Percentiles rank a stretch among this genome's conserved stretches.
Conservation (phyloP, 306 rosid species). For the Citrullus colocynthis region DNA sequence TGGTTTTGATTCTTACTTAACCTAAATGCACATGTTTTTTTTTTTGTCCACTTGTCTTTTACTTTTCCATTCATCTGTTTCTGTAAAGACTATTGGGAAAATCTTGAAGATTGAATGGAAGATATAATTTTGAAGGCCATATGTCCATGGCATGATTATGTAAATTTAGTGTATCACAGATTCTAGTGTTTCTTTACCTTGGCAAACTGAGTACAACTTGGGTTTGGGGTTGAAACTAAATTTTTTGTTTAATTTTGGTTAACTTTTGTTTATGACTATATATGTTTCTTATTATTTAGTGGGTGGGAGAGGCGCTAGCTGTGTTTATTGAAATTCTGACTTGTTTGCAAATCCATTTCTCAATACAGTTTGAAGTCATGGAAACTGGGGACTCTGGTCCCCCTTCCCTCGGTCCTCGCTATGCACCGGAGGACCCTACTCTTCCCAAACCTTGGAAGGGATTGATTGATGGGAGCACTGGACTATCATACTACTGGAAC, state of each 20-base stretch:
- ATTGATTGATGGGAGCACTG: conserved; percentile 82
- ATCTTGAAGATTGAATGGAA: background rate
- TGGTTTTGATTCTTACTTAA: background rate
- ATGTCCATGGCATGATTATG: background rate
- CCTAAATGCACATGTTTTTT: background rate
- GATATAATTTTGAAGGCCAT: background rate
- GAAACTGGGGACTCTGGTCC: conserved; percentile 59
- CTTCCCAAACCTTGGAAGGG: conserved; percentile 95
- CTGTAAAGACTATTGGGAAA: background rate
- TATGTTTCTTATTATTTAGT: background rate
- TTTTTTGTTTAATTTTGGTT: background rate
- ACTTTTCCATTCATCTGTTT: background rate
- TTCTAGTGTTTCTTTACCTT: background rate
- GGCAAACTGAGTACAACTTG: background rate
- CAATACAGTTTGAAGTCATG: conserved; percentile 18
- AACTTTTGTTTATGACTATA: background rate
- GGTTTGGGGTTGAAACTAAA: background rate
- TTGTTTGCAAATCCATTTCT: background rate
- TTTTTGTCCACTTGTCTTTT: background rate
- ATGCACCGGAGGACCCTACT: conserved; percentile 91
- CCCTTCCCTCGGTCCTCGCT: conserved; percentile 60
- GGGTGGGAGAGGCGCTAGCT: background rate
- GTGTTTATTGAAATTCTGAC: background rate
- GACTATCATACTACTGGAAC: conserved; percentile 79
- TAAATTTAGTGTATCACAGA: background rate